Conservation (phyloP, 2,329 filamentous ascomycete genomes). For the Stenocarpella maydis region DNA sequence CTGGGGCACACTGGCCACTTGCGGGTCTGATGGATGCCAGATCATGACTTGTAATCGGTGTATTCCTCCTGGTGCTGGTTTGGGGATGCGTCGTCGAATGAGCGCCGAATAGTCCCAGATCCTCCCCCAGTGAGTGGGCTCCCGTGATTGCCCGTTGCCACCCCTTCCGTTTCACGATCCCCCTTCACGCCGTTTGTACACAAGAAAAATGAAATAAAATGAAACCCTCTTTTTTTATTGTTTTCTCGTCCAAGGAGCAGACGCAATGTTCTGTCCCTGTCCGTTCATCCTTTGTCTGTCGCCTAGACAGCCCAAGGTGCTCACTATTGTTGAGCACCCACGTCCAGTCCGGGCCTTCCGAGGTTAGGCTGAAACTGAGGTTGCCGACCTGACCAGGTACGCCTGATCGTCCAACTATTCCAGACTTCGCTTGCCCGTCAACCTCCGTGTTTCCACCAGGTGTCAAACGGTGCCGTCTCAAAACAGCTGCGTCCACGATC, state of each 20-base stretch:
- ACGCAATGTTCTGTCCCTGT: slow-evolving; percentile 28
- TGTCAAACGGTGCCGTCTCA: background rate
- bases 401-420: slow-evolving; percentile 22
- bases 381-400: slow-evolving; percentile 4
- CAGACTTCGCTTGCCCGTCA: slow-evolving; percentile 10
- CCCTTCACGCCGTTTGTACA: slow-evolving; percentile 33
- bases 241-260: slow-evolving; percentile 27
- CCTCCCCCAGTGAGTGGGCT: slow-evolving; percentile 21
- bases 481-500: background rate
- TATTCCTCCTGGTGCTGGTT: slow-evolving; percentile 15
- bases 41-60: slow-evolving; percentile 12
- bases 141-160: slow-evolving; percentile 4
- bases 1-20: slow-evolving; percentile 27
- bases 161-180: slow-evolving; percentile 13
- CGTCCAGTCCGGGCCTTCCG: slow-evolving; percentile 1
- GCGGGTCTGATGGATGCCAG: slow-evolving; percentile 17
- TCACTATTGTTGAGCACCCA: slow-evolving; percentile 5
- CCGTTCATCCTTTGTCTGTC: slow-evolving; percentile 11
- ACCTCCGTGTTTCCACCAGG: background rate
- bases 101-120: slow-evolving; percentile 31
- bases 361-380: slow-evolving; percentile 20
- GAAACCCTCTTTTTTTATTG: slow-evolving; percentile 19
- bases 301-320: slow-evolving; percentile 8
- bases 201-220: slow-evolving; percentile 34
- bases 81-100: slow-evolving; percentile 19